Percentiles rank a stretch among this genome's conserved stretches.
Conservation (phyloP, 805 yeast genomes). For the Ogataea nitratoaversa region DNA sequence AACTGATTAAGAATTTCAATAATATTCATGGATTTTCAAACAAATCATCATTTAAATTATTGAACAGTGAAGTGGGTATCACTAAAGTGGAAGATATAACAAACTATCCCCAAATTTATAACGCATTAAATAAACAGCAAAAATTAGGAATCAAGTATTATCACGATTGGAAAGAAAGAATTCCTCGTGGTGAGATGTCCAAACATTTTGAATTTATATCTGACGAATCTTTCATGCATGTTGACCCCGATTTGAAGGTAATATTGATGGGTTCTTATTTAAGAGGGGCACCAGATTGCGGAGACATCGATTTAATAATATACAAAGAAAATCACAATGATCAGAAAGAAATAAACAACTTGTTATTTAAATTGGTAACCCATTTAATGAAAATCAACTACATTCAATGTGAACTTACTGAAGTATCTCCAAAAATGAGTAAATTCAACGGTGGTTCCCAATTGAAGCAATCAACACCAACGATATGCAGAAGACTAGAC, state of each 20-base stretch:
- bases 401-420: constrained; percentile 21
- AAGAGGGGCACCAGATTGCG: constrained; percentile 42
- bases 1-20: constrained; percentile 31
- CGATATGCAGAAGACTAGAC: constrained; percentile 50
- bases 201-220: constrained; percentile 35
- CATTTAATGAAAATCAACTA: constrained; percentile 12
- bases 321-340: constrained; percentile 32
- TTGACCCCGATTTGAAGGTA: constrained; percentile 32
- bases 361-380: constrained; percentile 14
- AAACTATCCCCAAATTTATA: constrained; percentile 13
- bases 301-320: constrained; percentile 51
- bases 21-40: constrained; percentile 50
- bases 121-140: constrained; percentile 21
- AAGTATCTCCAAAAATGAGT: constrained; percentile 13
- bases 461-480: constrained; percentile 18
- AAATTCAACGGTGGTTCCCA: constrained; percentile 37
- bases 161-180: constrained; percentile 41
- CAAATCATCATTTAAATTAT: constrained; percentile 34
- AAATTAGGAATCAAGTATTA: constrained; percentile 42
- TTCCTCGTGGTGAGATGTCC: constrained; percentile 43
- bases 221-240: constrained; percentile 4
- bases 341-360: constrained; percentile 13
- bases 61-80: constrained; percentile 29
- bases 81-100: constrained; percentile 35
- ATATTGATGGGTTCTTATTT: constrained; percentile 50